These are phyloP conservation scores for Prunus kanzakura DNA, from an alignment of 306 rosid species.

Conservation along the genomic window DNA sequence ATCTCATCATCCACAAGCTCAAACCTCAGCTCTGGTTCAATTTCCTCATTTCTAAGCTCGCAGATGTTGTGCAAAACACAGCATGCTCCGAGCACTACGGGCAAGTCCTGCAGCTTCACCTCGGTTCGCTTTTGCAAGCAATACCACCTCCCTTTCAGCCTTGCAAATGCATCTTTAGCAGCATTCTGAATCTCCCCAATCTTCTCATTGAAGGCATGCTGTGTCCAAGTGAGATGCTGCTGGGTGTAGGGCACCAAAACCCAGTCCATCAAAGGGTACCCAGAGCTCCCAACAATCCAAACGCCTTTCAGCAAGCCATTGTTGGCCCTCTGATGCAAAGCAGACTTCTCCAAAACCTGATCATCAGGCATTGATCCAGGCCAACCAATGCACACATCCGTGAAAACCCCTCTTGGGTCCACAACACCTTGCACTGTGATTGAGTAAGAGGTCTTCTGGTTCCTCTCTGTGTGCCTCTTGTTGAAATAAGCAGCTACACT, in stretches of 20 bases:
- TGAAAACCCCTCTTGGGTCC: slow-evolving; percentile 69
- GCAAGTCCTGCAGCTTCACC: slow-evolving; percentile 86
- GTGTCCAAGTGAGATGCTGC: slow-evolving; percentile 81
- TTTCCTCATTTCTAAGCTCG: slow-evolving; percentile 63
- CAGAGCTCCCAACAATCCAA: slow-evolving; percentile 78
- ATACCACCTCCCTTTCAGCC: slow-evolving; percentile 85
- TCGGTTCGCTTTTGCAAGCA: slow-evolving; percentile 87
- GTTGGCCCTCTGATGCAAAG: slow-evolving; percentile 67
- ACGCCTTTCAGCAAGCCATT: slow-evolving; percentile 61
- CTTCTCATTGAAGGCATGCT: slow-evolving; percentile 91
- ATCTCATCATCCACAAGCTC: slow-evolving; percentile 74
- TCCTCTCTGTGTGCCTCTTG: slow-evolving; percentile 84
- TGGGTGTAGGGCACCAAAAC: slow-evolving; percentile 85
- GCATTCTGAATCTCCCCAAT: slow-evolving; percentile 70
- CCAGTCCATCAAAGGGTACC: slow-evolving; percentile 90
- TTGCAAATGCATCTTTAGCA: slow-evolving; percentile 67
- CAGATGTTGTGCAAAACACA: slow-evolving; percentile 93
- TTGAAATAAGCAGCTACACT: slow-evolving; percentile 87
- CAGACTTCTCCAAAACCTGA: slow-evolving; percentile 73
- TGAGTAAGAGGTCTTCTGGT: slow-evolving; percentile 83
- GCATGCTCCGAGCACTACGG: slow-evolving; percentile 90
- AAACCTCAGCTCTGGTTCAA: slow-evolving; percentile 49
- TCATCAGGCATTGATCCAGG: slow-evolving; percentile 97
- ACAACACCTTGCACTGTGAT: slow-evolving; percentile 92
- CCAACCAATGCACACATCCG: slow-evolving; percentile 93